phyloP scores from a whole-genome alignment of 2,329 filamentous ascomycete genomes.

The Aspergillus puulaauensis region DNA sequence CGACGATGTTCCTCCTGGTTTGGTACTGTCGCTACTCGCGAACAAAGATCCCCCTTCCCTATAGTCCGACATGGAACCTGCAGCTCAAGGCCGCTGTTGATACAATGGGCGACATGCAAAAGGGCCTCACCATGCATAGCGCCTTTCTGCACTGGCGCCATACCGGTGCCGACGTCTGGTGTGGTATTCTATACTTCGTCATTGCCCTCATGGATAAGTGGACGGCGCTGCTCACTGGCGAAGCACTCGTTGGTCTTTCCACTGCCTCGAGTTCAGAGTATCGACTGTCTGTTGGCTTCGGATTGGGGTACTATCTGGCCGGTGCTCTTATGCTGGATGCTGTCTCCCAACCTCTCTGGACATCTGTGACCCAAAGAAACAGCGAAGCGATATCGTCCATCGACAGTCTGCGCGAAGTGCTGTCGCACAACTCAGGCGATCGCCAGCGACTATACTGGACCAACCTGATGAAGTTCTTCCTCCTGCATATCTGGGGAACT shows the following conservation, averaged over 20 bases:
- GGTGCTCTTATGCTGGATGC: constrained; percentile 57
- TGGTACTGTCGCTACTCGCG: constrained; percentile 48
- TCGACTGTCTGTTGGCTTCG: constrained; percentile 53
- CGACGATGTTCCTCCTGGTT: constrained; percentile 53
- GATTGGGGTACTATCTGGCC: constrained; percentile 56
- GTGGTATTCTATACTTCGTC: constrained; percentile 54
- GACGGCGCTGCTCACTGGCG: constrained; percentile 49
- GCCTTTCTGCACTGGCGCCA: constrained; percentile 59
- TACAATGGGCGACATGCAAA: constrained; percentile 53
- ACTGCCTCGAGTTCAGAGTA: constrained; percentile 36
- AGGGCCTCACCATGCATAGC: constrained; percentile 56
- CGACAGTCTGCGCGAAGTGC: constrained; percentile 19
- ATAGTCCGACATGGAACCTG: constrained; percentile 57
- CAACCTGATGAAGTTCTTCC: constrained; percentile 49
- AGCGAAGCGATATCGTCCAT: constrained; percentile 7
- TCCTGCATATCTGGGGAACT: constrained; percentile 53
- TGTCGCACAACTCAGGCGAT: constrained; percentile 41
- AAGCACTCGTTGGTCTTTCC: constrained; percentile 41
- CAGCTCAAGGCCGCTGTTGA: constrained; percentile 55
- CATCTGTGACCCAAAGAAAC: constrained; percentile 1
- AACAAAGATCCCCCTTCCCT: constrained; percentile 49
- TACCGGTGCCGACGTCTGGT: constrained; percentile 54
- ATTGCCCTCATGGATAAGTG: constrained; percentile 57
- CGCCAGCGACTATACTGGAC: constrained; percentile 51
- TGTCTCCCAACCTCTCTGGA: constrained; percentile 29